Percentiles rank a stretch among this genome's conserved stretches.
Conservation (phyloP, 2,329 filamentous ascomycete species). For the Trichoderma atrobrunneum region DNA sequence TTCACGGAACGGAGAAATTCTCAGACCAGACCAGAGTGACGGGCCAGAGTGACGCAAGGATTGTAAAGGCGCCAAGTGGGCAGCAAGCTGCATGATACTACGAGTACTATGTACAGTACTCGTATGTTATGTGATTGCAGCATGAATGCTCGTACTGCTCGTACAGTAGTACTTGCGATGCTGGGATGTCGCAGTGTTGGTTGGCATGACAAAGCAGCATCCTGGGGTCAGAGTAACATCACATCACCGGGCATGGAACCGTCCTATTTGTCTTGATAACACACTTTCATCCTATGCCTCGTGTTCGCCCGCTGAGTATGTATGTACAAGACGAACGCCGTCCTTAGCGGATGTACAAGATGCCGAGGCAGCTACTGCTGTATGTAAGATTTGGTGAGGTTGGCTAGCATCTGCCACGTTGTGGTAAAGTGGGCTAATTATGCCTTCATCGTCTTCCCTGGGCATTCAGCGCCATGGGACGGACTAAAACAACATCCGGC, state of each 20-base stretch:
- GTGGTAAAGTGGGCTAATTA: conserved; percentile 4
- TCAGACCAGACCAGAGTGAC: conserved; percentile 13
- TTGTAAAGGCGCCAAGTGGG: background rate
- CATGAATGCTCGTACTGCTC: background rate
- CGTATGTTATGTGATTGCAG: background rate
- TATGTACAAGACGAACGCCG: background rate
- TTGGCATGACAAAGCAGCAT: background rate
- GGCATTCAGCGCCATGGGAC: background rate
- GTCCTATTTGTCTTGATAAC: background rate
- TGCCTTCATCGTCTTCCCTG: background rate
- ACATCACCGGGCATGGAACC: background rate
- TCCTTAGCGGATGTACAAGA: background rate
- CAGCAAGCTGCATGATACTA: background rate
- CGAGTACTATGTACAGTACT: background rate
- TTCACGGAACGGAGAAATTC: conserved; percentile 13
- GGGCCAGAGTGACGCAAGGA: background rate
- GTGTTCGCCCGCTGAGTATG: background rate
- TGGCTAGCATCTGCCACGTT: background rate
- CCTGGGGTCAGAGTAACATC: background rate
- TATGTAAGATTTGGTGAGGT: background rate
- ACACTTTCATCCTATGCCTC: background rate
- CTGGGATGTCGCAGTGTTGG: background rate
- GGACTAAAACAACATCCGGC: background rate
- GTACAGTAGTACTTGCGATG: background rate
- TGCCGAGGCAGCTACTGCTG: conserved; percentile 1